Conservation (phyloP, 2,329 filamentous ascomycete species). For the Clathrospora elynae region DNA sequence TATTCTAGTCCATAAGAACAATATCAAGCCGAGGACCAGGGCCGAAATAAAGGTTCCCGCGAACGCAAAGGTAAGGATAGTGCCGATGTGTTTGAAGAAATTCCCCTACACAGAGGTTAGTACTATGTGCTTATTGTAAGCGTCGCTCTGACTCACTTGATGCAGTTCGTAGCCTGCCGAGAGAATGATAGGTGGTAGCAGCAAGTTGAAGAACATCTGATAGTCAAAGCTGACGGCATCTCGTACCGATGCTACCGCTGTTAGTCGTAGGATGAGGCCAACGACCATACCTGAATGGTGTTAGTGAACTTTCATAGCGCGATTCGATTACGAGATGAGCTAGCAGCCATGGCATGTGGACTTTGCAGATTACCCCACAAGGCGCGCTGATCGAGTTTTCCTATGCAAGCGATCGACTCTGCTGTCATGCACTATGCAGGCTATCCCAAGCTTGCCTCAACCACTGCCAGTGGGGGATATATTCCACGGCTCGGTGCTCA, state of each 20-base stretch:
- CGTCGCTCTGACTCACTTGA: conserved; percentile 59
- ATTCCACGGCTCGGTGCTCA: conserved; percentile 2
- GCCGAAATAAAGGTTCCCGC: conserved; percentile 96
- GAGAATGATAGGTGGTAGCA: conserved; percentile 97
- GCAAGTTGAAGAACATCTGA: conserved; percentile 98
- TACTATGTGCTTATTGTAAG: not conserved
- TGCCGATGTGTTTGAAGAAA: conserved; percentile 98
- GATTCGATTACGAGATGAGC: conserved; percentile 21
- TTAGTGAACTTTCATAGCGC: conserved; percentile 33
- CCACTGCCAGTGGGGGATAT: conserved; percentile 5
- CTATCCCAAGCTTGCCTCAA: conserved; percentile 14
- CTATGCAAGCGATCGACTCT: conserved; percentile 7
- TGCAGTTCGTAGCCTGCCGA: conserved; percentile 97
- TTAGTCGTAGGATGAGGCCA: conserved; percentile 83
- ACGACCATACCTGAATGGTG: conserved; percentile 81
- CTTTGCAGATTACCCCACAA: conserved; percentile 22
- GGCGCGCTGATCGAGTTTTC: conserved; percentile 11
- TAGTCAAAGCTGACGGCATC: conserved; percentile 96
- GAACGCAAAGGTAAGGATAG: conserved; percentile 96
- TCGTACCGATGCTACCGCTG: conserved; percentile 80
- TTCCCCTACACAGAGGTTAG: conserved; percentile 65
- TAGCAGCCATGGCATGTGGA: conserved; percentile 16
- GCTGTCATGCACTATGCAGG: conserved; percentile 15
- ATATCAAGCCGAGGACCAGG: conserved; percentile 85
- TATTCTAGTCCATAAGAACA: conserved; percentile 87